These are phyloP conservation scores for Aureobasidium sp. DNA, from an alignment of 2,329 filamentous ascomycete species.

Conservation along the genomic window DNA sequence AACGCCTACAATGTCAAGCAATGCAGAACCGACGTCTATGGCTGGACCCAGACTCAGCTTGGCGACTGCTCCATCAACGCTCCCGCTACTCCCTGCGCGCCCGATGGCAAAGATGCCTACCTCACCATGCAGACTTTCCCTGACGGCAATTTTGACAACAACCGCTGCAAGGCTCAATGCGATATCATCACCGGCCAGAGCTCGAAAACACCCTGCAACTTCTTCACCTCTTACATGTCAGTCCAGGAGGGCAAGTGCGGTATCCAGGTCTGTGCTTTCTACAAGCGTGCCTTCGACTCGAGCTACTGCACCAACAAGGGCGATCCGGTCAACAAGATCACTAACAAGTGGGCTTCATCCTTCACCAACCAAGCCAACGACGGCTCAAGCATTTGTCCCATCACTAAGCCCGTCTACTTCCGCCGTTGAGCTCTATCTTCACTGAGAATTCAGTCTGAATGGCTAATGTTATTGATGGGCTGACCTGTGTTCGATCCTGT, in stretches of 20 bases:
- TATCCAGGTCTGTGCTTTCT: conserved; percentile 32
- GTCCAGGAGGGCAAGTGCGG: conserved; percentile 28
- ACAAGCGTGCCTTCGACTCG: conserved; percentile 17
- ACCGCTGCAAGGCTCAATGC: conserved; percentile 9
- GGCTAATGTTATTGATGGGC: no score
- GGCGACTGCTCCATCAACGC: not conserved
- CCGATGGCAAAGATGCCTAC: not conserved
- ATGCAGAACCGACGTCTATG: not conserved
- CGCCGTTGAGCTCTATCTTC: not conserved
- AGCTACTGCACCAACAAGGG: not conserved
- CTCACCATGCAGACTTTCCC: conserved; percentile 9
- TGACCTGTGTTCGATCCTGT: no score
- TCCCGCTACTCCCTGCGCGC: not conserved
- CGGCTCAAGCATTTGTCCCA: not conserved
- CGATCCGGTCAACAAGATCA: not conserved
- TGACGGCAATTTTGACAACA: conserved; percentile 12
- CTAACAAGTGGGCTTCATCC: not conserved
- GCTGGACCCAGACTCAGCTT: not conserved
- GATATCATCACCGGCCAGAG: not conserved
- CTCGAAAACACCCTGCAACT: conserved; percentile 16
- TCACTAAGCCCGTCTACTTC: not conserved
- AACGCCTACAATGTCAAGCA: conserved; percentile 30
- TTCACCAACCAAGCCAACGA: not conserved
- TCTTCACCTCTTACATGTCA: conserved; percentile 31
- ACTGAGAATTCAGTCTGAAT: no score